Conservation (phyloP, 2,329 filamentous ascomycete genomes). For the Cladorrhinum sp. region DNA sequence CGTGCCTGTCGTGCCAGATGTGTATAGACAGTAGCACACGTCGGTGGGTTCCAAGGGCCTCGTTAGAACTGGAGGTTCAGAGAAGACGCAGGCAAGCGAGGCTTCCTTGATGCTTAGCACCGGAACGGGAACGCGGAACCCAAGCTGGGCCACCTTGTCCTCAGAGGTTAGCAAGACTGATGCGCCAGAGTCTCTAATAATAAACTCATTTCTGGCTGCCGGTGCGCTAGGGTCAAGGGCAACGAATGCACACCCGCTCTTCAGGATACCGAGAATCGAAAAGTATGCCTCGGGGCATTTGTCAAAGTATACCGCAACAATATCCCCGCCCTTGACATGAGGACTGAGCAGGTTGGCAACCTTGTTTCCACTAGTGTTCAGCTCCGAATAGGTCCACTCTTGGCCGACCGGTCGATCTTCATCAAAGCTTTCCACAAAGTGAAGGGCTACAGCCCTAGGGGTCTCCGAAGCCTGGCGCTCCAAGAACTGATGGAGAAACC, state of each 20-base stretch:
- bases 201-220: constrained; percentile 69
- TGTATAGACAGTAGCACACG: constrained; percentile 81
- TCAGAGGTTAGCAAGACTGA: constrained; percentile 58
- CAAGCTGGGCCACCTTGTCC: constrained; percentile 25
- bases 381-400: constrained; percentile 70
- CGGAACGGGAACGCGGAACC: constrained; percentile 34
- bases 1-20: constrained; percentile 80
- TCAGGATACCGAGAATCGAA: constrained; percentile 75
- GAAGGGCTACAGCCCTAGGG: constrained; percentile 65
- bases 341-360: constrained; percentile 63
- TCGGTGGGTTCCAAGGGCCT: constrained; percentile 45
- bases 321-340: constrained; percentile 51
- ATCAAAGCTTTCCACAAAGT: constrained; percentile 65
- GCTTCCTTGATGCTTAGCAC: constrained; percentile 35
- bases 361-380: constrained; percentile 68
- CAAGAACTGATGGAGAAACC: constrained; percentile 74
- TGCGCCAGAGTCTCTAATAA: constrained; percentile 69
- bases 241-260: constrained; percentile 77
- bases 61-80: constrained; percentile 30
- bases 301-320: constrained; percentile 76
- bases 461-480: constrained; percentile 55
- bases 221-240: constrained; percentile 76
- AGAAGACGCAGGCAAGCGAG: constrained; percentile 27
- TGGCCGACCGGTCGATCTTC: constrained; percentile 42
- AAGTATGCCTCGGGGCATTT: constrained; percentile 85